phyloP scores from a whole-genome alignment of 2,329 filamentous ascomycete species.

The Diaporthe longicolla region DNA sequence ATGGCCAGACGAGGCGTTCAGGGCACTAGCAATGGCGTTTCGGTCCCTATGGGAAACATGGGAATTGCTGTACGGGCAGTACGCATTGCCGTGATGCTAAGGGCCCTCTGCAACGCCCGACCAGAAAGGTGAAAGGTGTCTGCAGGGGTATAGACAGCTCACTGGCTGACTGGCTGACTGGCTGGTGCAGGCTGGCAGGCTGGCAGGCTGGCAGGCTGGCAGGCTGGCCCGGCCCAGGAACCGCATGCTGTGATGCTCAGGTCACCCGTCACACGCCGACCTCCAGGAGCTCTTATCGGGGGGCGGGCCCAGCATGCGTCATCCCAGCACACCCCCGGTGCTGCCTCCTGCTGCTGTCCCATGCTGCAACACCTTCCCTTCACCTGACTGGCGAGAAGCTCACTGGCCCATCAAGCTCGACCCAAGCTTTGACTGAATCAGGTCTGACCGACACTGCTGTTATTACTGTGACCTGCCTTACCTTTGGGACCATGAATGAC shows the following conservation, averaged over 20 bases:
- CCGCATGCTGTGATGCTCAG: slow-evolving; percentile 1
- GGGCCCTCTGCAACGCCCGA: not conserved
- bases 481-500: not conserved
- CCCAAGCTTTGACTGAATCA: slow-evolving; percentile 26
- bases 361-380: slow-evolving; percentile 12
- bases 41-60: slow-evolving; percentile 12
- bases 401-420: slow-evolving; percentile 5
- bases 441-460: not conserved
- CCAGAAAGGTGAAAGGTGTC: not conserved
- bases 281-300: too few species aligned
- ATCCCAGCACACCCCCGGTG: slow-evolving; percentile 12
- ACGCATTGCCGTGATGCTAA: too few species aligned
- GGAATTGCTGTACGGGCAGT: not conserved
- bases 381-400: slow-evolving; percentile 22
- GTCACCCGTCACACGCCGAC: not conserved
- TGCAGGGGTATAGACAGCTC: not conserved
- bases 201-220: not conserved
- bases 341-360: not conserved
- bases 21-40: not conserved
- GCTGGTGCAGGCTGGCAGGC: too few species aligned
- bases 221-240: not conserved
- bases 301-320: not conserved
- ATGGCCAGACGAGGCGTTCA: not conserved
- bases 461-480: not conserved
- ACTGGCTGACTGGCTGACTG: too few species aligned